Conservation (phyloP, 2,329 filamentous ascomycete species). For the Zasmidium cellare region DNA sequence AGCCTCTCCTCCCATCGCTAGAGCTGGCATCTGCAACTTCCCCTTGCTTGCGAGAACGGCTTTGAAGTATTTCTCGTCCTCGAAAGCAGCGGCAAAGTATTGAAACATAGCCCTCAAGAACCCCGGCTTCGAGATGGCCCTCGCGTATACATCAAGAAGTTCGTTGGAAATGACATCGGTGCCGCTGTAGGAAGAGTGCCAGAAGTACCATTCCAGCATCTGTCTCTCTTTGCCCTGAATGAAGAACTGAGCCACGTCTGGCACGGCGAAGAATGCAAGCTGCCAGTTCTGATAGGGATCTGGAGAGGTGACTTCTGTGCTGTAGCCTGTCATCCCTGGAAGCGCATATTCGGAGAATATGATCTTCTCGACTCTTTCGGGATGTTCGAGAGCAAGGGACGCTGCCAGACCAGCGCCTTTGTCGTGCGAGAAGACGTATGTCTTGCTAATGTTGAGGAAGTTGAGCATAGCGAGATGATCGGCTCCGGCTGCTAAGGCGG, state of each 20-base stretch:
- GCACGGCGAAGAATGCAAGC: conserved; percentile 47
- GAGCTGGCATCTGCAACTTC: conserved; percentile 32
- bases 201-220: conserved; percentile 51
- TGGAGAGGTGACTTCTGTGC: conserved; percentile 35
- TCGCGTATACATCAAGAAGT: conserved; percentile 41
- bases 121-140: conserved; percentile 45
- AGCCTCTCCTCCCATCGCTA: conserved; percentile 40
- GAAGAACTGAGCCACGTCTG: conserved; percentile 50
- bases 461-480: conserved; percentile 30
- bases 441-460: conserved; percentile 29
- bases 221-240: conserved; percentile 45
- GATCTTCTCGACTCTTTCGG: conserved; percentile 36
- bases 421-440: conserved; percentile 48
- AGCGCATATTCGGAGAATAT: conserved; percentile 44
- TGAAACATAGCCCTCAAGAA: conserved; percentile 45
- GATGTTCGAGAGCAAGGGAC: conserved; percentile 42
- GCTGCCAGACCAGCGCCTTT: conserved; percentile 47
- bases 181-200: conserved; percentile 46
- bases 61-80: conserved; percentile 41
- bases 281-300: conserved; percentile 41
- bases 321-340: conserved; percentile 44
- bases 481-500: conserved; percentile 34
- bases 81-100: conserved; percentile 38
- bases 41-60: conserved; percentile 25
- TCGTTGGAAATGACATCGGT: conserved; percentile 40